A percentile compares a stretch with the other conserved stretches of the same genome.
These are phyloP conservation scores for Hermanozyma aechmeae DNA, from an alignment of 805 yeast species.

Conservation along the genomic window DNA sequence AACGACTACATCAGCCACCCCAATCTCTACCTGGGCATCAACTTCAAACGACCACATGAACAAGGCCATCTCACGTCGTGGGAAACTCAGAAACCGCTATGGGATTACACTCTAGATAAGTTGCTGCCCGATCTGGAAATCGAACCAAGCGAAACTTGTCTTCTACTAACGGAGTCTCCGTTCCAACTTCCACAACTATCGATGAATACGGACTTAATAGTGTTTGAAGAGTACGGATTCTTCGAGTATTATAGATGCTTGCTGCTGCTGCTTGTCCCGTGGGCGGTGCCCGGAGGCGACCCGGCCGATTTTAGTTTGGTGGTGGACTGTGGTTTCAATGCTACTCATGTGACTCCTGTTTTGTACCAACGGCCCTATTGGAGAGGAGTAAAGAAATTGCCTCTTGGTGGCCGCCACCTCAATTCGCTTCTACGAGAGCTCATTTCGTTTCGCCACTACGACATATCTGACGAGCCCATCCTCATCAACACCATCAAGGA, in stretches of 20 bases:
- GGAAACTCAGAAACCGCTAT: slow-evolving; percentile 80
- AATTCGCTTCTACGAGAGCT: slow-evolving; percentile 79
- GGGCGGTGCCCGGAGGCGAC: slow-evolving; percentile 20
- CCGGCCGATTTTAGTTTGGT: slow-evolving; percentile 60
- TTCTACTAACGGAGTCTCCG: slow-evolving; percentile 74
- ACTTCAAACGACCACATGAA: slow-evolving; percentile 74
- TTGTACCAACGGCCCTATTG: slow-evolving; percentile 69
- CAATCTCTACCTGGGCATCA: slow-evolving; percentile 65
- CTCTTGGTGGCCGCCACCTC: slow-evolving; percentile 79
- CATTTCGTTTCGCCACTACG: slow-evolving; percentile 84
- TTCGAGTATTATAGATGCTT: slow-evolving; percentile 59
- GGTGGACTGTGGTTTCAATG: slow-evolving; percentile 80
- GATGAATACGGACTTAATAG: slow-evolving; percentile 78
- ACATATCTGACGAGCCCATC: slow-evolving; percentile 84
- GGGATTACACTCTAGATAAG: slow-evolving; percentile 67
- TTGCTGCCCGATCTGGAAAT: slow-evolving; percentile 30
- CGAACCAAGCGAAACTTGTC: slow-evolving; percentile 41
- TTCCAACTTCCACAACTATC: slow-evolving; percentile 75
- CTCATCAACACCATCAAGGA: slow-evolving; percentile 83
- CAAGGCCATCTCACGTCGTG: slow-evolving; percentile 85
- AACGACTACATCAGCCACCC: slow-evolving; percentile 52
- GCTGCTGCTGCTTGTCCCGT: slow-evolving; percentile 53
- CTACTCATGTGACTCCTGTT: slow-evolving; percentile 82
- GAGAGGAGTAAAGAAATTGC: slow-evolving; percentile 68
- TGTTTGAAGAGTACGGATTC: slow-evolving; percentile 91